These are phyloP conservation scores for Xylaria sp. DNA, from an alignment of 2,329 filamentous ascomycete species.

Conservation along the genomic window DNA sequence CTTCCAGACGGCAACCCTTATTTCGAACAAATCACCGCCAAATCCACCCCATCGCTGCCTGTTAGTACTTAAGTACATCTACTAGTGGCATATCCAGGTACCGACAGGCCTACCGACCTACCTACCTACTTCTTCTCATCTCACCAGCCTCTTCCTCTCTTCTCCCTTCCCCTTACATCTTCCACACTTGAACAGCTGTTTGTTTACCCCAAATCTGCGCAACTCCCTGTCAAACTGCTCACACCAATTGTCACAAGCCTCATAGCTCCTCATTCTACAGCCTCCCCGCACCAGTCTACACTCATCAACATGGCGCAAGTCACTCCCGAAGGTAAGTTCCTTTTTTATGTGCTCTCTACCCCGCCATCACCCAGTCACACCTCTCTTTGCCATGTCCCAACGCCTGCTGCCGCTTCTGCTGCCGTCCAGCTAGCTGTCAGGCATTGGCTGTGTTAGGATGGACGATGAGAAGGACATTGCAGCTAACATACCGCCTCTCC, in stretches of 20 bases:
- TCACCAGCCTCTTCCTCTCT: not conserved
- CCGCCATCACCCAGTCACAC: conserved; percentile 21
- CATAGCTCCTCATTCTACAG: conserved; percentile 7
- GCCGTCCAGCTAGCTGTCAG: not conserved
- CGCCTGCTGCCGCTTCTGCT: not conserved
- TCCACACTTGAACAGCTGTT: not conserved
- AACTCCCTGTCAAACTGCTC: conserved; percentile 12
- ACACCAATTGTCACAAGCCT: conserved; percentile 21
- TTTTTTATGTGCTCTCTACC: conserved; percentile 15
- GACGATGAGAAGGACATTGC: not conserved
- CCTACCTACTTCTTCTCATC: conserved; percentile 4
- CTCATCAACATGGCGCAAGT: conserved; percentile 47
- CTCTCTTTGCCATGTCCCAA: not conserved
- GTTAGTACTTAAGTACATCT: conserved; percentile 11
- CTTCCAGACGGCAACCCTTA: conserved; percentile 3
- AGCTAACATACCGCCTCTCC: conserved; percentile 27
- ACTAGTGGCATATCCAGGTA: conserved; percentile 4
- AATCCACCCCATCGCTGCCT: conserved; percentile 2
- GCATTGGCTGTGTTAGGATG: not conserved
- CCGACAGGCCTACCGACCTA: not conserved
- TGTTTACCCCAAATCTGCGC: conserved; percentile 29
- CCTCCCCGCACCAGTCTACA: not conserved
- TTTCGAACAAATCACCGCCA: not conserved
- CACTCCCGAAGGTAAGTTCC: conserved; percentile 54
- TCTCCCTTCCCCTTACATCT: not conserved